phyloP scores from a whole-genome alignment of 129 eudicot species.

The Escallonia herrerae region DNA sequence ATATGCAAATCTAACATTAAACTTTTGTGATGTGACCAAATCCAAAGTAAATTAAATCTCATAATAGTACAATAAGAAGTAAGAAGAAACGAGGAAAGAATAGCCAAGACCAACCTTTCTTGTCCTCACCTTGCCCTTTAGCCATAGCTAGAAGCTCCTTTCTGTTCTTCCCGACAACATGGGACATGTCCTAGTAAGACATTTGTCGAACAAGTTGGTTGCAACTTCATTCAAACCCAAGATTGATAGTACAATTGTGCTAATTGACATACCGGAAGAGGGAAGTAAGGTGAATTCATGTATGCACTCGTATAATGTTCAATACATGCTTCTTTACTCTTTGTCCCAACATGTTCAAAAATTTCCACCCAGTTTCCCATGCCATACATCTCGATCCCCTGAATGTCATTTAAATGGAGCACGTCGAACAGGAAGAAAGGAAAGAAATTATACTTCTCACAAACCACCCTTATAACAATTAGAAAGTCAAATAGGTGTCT shows the following conservation, averaged over 20 bases:
- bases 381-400: conserved; percentile 71
- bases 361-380: conserved; percentile 63
- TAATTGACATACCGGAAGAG: conserved; percentile 41
- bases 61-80: not conserved
- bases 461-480: not conserved
- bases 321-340: conserved; percentile 44
- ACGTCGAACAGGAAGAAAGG: not conserved
- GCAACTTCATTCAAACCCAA: not conserved
- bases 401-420: not conserved
- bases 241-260: not conserved
- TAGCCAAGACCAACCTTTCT: conserved; percentile 31
- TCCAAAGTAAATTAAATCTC: not conserved
- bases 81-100: not conserved
- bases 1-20: not conserved
- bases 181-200: conserved; percentile 49
- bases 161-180: conserved; percentile 51
- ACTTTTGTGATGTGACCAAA: not conserved
- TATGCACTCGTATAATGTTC: conserved; percentile 38
- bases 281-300: conserved; percentile 50
- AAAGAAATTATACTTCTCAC: not conserved
- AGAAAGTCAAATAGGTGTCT: not conserved
- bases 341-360: conserved; percentile 64
- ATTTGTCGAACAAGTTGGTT: not conserved
- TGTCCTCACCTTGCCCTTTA: conserved; percentile 37
- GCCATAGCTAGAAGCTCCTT: conserved; percentile 63